Evolutionary conservation across 140 eudicot genomes (phyloP).

Genomic region (Erigeron philadelphicus): DNA sequence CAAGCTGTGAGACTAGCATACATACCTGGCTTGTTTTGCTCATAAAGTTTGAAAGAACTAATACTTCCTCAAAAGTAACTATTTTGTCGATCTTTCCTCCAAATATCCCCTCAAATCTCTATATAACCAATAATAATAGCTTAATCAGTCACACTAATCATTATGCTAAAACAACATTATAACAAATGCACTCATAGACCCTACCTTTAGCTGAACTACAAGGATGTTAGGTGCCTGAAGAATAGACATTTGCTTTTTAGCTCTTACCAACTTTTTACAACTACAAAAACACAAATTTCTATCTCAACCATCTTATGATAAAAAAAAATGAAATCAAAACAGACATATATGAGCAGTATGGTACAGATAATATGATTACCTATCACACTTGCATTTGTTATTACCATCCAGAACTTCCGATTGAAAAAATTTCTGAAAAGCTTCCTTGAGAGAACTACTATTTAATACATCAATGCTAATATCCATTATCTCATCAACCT

Average conservation of each 20-base stretch:
- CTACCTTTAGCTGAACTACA: slow-evolving; percentile 88
- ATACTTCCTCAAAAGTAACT: slow-evolving; percentile 73
- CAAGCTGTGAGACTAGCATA: slow-evolving; percentile 16
- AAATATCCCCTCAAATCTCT: slow-evolving; percentile 91
- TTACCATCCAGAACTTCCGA: slow-evolving; percentile 84
- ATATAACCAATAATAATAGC: slow-evolving; percentile 19
- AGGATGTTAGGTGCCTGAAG: slow-evolving; percentile 95
- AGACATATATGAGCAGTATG: slow-evolving; percentile 9
- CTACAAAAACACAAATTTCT: slow-evolving; percentile 48
- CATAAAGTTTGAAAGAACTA: slow-evolving; percentile 90
- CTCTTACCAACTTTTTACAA: slow-evolving; percentile 81
- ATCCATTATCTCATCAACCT: slow-evolving; percentile 98
- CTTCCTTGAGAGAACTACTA: slow-evolving; percentile 61
- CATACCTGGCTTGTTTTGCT: slow-evolving; percentile 84
- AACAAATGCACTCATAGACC: slow-evolving; percentile 5
- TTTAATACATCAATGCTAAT: slow-evolving; percentile 70
- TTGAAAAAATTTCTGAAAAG: slow-evolving; percentile 75
- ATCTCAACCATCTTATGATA: slow-evolving; percentile 24
- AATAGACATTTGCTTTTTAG: slow-evolving; percentile 94
- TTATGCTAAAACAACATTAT: slow-evolving; percentile 11
- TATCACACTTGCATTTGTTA: slow-evolving; percentile 88
- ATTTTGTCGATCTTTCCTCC: slow-evolving; percentile 93
- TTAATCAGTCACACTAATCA: slow-evolving; percentile 18
- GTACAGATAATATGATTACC: slow-evolving; percentile 40
- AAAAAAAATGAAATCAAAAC: slow-evolving; percentile 14